Evolutionary conservation across 352 stramenopile genomes (phyloP), one percentile per base, ranked within the genome.

Genomic region (Phytophthora hibernalis): DNA sequence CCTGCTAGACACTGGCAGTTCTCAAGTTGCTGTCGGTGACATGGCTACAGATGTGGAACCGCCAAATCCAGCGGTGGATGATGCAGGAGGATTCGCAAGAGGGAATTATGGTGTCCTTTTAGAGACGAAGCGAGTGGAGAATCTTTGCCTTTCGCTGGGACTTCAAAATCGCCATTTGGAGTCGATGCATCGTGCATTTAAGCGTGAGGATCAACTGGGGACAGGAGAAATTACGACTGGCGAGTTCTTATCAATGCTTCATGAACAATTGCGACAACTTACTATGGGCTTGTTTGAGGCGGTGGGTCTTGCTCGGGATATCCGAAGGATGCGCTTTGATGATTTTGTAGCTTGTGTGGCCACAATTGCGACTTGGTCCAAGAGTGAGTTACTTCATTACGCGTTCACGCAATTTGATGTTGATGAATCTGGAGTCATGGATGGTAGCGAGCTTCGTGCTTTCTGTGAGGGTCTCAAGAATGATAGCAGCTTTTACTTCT

Each of bases 401-500:
- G 82, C 79, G n/a, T 92, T 92, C 65, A 77, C 65, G 10, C 66
- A 90, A 18, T 92, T 90, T 45, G 83, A 92, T 52, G 68, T 79
- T 8, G 82, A 92, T 53, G 72, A 77, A 10, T 92, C 83, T 4
- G 83, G 83, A 5, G 75, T 79, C 33, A 88, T 92, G 79, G 80
- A 90, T 55, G 70, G 64, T 43, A 73, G 56, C 11, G 83, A 91
- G 44, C 65, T 91, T 30, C 49, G 69, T 8, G 67, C 69, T 1
- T 90, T 92, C 50, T 90, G 78, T 45, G 74, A 80, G 13, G 80
- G 81, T 31, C 61, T 89, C 10, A 85, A 83, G 35, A 83, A 74
- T 37, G 65, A 75, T 12, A 73, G 71, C 26, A 87, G 85, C 42
- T 90, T 80, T 52, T 92, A 89, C 64, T 92, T 90, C 45, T 65